A percentile compares a stretch with the other conserved stretches of the same genome.
phyloP scores from a whole-genome alignment of 768 basidiomycete genomes.

The Tricholoma terreum region DNA sequence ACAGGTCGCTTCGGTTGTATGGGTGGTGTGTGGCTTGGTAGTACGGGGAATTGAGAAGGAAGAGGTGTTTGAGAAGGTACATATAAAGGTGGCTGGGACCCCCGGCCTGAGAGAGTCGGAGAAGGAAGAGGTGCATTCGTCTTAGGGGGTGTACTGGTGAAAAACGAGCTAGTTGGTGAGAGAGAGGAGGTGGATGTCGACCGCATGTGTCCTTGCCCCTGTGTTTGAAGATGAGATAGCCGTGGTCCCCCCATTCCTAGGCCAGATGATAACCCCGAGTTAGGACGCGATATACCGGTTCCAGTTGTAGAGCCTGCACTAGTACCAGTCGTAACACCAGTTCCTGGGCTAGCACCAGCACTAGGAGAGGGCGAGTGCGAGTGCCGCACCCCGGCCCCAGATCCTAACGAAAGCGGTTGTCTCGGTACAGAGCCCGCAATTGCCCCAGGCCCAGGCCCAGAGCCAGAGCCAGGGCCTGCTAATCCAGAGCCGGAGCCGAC shows the following conservation, averaged over 20 bases:
- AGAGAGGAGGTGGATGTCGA: conserved; percentile 15
- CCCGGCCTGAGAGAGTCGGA: not conserved
- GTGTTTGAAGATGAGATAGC: not conserved
- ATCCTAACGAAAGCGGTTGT: too few relatives aligned
- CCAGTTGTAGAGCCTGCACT: not conserved
- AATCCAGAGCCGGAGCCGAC: not conserved
- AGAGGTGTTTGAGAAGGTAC: not conserved
- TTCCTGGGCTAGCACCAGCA: too few relatives aligned
- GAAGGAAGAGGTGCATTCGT: not conserved
- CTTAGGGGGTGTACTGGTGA: conserved; percentile 3
- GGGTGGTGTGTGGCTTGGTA: too few relatives aligned
- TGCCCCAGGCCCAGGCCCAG: not conserved
- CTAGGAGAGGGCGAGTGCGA: not conserved
- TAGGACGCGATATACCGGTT: not conserved
- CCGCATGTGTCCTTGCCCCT: conserved; percentile 5
- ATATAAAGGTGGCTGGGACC: not conserved
- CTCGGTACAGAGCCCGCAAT: too few relatives aligned
- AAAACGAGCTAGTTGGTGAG: conserved; percentile 18
- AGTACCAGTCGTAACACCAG: not conserved
- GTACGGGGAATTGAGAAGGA: not conserved
- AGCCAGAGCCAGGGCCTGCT: not conserved
- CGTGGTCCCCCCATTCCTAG: not conserved
- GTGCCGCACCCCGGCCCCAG: not conserved
- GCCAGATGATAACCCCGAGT: not conserved
- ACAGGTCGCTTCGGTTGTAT: conserved; percentile 2